A percentile compares a stretch with the other conserved stretches of the same genome.
Evolutionary conservation across 306 rosid genomes (phyloP).

Genomic region (Malus asiatica): DNA sequence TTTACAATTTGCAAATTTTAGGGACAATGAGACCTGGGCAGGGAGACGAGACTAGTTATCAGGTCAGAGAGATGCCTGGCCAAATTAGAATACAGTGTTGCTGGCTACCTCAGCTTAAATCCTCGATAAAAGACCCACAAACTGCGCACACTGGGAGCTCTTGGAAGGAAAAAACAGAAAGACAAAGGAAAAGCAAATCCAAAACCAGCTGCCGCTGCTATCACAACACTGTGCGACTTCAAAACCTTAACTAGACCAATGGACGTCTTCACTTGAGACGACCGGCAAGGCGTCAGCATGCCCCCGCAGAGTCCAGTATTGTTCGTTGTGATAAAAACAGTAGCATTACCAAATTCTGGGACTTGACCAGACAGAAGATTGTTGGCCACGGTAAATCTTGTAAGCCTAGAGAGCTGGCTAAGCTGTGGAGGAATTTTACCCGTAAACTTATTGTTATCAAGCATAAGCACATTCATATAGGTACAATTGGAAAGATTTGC

Average conservation of each 20-base stretch:
- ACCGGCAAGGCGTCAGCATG: constrained; percentile 14
- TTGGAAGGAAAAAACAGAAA: too few relatives aligned
- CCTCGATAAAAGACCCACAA: too few relatives aligned
- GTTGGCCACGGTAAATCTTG: constrained; percentile 36
- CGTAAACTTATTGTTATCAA: constrained; percentile 38
- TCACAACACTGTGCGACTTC: constrained; percentile 41
- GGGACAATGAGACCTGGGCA: too few relatives aligned
- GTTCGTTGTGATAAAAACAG: constrained; percentile 5
- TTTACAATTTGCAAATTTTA: too few relatives aligned
- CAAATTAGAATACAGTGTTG: too few relatives aligned
- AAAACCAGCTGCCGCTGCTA: constrained; percentile 53
- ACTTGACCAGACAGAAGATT: constrained; percentile 58
- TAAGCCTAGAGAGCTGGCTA: constrained; percentile 33
- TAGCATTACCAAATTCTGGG: constrained; percentile 11
- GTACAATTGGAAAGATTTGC: constrained; percentile 18
- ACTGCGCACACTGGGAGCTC: too few relatives aligned
- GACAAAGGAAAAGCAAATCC: constrained; percentile 8
- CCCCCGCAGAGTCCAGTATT: constrained; percentile 61
- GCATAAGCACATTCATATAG: constrained; percentile 52
- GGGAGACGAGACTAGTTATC: too few relatives aligned
- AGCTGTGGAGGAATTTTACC: constrained; percentile 56
- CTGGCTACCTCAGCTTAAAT: too few relatives aligned
- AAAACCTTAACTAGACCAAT: neutral
- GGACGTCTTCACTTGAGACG: neutral
- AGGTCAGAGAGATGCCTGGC: too few relatives aligned